Percentiles rank a stretch among this genome's conserved stretches.
These are phyloP conservation scores for Meyerozyma elateridarum DNA, from an alignment of 1,139 yeast species.

Conservation along the genomic window DNA sequence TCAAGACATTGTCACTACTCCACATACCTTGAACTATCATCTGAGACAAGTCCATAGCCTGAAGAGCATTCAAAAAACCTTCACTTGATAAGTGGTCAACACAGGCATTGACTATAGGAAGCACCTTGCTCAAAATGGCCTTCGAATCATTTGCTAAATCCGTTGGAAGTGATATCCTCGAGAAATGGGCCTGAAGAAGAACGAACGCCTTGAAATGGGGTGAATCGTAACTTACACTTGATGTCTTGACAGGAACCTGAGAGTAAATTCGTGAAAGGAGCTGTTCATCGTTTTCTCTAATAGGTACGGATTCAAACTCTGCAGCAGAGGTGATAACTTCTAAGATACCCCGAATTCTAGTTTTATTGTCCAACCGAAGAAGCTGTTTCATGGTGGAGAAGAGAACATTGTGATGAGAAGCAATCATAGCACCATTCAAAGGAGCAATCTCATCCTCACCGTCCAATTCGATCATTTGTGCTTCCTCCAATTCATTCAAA, in stretches of 20 bases:
- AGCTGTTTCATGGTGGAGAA: slow-evolving; percentile 62
- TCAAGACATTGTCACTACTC: slow-evolving; percentile 71
- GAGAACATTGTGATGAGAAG: slow-evolving; percentile 66
- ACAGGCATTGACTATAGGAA: slow-evolving; percentile 57
- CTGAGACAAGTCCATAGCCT: slow-evolving; percentile 84
- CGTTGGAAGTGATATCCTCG: slow-evolving; percentile 53
- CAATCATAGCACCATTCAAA: slow-evolving; percentile 66
- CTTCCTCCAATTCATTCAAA: slow-evolving; percentile 57
- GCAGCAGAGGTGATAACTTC: slow-evolving; percentile 63
- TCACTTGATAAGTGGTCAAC: slow-evolving; percentile 78
- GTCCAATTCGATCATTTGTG: slow-evolving; percentile 59
- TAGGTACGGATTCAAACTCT: slow-evolving; percentile 63
- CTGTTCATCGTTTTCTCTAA: slow-evolving; percentile 55
- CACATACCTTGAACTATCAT: slow-evolving; percentile 86
- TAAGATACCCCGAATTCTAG: slow-evolving; percentile 59
- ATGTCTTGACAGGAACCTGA: slow-evolving; percentile 55
- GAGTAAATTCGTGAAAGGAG: slow-evolving; percentile 48
- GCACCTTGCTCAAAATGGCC: slow-evolving; percentile 42
- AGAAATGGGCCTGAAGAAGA: slow-evolving; percentile 75
- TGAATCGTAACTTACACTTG: slow-evolving; percentile 37
- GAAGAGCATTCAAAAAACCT: slow-evolving; percentile 72
- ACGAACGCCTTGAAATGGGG: slow-evolving; percentile 69
- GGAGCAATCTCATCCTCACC: slow-evolving; percentile 48
- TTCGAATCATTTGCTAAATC: slow-evolving; percentile 60
- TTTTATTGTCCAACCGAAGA: slow-evolving; percentile 46